A percentile compares a stretch with the other conserved stretches of the same genome.
These are phyloP conservation scores for Coemansia sp. DNA, from an alignment of 192 early-diverging fungal genomes.

Conservation along the genomic window DNA sequence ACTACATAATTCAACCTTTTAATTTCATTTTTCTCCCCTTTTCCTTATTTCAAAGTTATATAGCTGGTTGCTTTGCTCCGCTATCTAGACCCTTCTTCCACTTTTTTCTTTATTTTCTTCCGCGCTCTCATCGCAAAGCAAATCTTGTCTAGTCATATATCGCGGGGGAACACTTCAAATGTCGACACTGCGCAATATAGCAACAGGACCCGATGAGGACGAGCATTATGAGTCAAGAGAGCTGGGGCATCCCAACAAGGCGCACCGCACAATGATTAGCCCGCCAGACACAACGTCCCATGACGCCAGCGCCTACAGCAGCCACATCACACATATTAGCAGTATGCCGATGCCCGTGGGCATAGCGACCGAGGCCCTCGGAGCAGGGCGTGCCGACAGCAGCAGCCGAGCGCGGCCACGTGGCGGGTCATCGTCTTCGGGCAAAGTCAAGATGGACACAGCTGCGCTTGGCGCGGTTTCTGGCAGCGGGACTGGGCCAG, in stretches of 20 bases:
- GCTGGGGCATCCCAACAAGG: conserved; percentile 47
- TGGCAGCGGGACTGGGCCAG: no score
- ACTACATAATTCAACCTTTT: neutral
- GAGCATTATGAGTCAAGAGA: conserved; percentile 49
- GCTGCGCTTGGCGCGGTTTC: neutral
- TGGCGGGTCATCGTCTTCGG: conserved; percentile 7
- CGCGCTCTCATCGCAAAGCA: neutral
- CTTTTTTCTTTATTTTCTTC: conserved; percentile 4
- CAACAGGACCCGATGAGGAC: conserved; percentile 41
- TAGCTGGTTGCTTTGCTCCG: no score
- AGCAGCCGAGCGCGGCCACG: conserved; percentile 3
- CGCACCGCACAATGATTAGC: conserved; percentile 19
- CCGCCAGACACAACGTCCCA: conserved; percentile 21
- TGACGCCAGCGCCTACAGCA: conserved; percentile 7
- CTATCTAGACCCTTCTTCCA: conserved; percentile 7
- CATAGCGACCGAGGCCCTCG: conserved; percentile 2
- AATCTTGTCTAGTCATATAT: neutral
- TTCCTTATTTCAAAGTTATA: no score
- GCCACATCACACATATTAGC: conserved; percentile 4
- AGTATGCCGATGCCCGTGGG: neutral
- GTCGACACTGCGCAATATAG: conserved; percentile 22
- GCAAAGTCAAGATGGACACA: neutral
- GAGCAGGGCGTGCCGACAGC: neutral
- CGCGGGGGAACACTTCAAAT: neutral
- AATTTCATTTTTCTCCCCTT: conserved; percentile 4